Evolutionary conservation across 1,284 basidiomycete genomes (phyloP).

Genomic region (Ganoderma resinaceum): DNA sequence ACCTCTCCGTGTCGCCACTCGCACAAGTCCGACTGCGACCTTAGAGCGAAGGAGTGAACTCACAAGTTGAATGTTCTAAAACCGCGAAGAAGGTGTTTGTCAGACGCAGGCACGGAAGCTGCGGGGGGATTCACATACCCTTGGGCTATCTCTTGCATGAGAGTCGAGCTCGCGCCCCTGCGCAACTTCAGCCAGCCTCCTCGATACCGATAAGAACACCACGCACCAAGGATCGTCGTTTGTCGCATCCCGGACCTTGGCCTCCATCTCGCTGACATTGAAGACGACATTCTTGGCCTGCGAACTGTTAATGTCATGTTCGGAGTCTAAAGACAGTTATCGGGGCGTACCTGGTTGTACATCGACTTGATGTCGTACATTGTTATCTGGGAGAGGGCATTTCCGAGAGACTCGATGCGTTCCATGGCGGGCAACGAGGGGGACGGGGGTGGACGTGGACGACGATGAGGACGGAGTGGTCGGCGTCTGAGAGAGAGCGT

Average conservation of each 20-base stretch:
- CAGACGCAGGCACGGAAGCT: not conserved
- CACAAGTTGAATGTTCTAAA: conserved; percentile 91
- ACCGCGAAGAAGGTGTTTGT: not conserved
- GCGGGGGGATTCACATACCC: conserved; percentile 64
- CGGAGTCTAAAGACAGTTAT: not conserved
- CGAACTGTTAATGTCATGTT: conserved; percentile 7
- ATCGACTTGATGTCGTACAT: conserved; percentile 94
- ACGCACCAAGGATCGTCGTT: conserved; percentile 96
- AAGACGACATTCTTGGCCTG: conserved; percentile 91
- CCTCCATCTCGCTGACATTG: conserved; percentile 97
- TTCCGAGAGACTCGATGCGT: conserved; percentile 69
- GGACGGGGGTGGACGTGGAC: conserved; percentile 26
- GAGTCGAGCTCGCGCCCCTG: conserved; percentile 97
- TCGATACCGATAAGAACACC: not conserved
- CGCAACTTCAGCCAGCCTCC: conserved; percentile 14
- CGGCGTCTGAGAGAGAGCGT: conserved; percentile 13
- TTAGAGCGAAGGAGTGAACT: conserved; percentile 40
- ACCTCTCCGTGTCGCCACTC: not conserved
- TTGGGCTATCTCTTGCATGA: conserved; percentile 99
- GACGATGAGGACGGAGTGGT: conserved; percentile 20
- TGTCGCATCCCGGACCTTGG: conserved; percentile 96
- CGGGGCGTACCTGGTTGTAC: conserved; percentile 81
- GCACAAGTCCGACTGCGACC: not conserved
- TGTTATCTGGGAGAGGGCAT: conserved; percentile 75
- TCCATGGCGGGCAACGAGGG: conserved; percentile 40